These are phyloP conservation scores for Cryptococcus amylolentus DNA, from an alignment of 1,284 basidiomycete genomes.

Conservation along the genomic window DNA sequence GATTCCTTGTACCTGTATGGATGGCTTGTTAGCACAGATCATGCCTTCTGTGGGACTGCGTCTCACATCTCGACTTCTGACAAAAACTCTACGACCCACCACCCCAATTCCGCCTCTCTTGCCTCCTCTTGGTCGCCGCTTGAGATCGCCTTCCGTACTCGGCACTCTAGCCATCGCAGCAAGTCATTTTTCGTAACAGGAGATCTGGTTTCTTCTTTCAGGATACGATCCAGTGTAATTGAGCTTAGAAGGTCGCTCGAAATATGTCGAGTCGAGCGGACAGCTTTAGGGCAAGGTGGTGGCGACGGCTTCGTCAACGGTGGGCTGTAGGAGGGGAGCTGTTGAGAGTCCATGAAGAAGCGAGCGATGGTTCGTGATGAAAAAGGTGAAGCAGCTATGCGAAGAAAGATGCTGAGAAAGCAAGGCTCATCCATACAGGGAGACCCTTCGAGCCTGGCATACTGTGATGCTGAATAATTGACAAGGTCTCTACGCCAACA, in stretches of 20 bases:
- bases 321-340: too few relatives aligned
- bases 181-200: neutral
- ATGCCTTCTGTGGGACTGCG: neutral
- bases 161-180: neutral
- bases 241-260: neutral
- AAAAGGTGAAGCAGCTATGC: too few relatives aligned
- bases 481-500: too few relatives aligned
- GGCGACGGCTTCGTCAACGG: too few relatives aligned
- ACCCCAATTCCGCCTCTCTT: neutral
- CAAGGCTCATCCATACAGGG: too few relatives aligned
- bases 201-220: neutral
- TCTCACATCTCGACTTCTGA: neutral
- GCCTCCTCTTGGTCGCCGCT: neutral
- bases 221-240: neutral
- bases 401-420: too few relatives aligned
- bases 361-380: too few relatives aligned
- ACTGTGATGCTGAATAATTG: too few relatives aligned
- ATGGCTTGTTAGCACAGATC: neutral
- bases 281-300: too few relatives aligned
- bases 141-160: neutral
- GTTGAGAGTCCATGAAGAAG: too few relatives aligned
- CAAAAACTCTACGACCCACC: neutral
- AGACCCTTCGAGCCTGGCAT: too few relatives aligned
- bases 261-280: too few relatives aligned
- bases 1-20: neutral